Evolutionary conservation across 164 flowering plant species (phyloP).

Genomic region (Liriodendron chinense): DNA sequence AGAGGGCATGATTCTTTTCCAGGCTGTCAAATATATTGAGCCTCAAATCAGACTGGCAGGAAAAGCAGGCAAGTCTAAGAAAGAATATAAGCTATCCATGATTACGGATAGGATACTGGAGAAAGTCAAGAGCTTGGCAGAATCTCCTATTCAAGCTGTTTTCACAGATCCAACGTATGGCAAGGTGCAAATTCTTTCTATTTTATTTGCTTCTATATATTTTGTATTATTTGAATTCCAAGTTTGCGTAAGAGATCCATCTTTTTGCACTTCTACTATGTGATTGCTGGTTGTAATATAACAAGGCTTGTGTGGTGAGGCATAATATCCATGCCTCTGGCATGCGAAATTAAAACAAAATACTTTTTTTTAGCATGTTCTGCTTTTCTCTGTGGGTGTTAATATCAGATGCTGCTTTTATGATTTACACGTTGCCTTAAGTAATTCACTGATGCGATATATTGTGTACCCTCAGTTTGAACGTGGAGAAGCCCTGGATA

Average conservation of each 20-base stretch:
- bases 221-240: not conserved
- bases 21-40: conserved; percentile 89
- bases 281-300: not conserved
- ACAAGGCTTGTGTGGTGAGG: not conserved
- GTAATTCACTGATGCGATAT: conserved; percentile 2
- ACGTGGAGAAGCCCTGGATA: conserved; percentile 93
- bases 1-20: conserved; percentile 17
- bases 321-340: not conserved
- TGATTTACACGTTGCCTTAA: not conserved
- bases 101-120: conserved; percentile 59
- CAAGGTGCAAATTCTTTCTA: conserved; percentile 46
- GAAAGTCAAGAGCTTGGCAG: conserved; percentile 63
- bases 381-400: not conserved
- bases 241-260: not conserved
- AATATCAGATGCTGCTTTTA: not conserved
- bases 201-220: not conserved
- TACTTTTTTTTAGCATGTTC: not conserved
- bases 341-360: not conserved
- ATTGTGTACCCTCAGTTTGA: conserved; percentile 60
- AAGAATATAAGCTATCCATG: conserved; percentile 75
- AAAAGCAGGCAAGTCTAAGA: conserved; percentile 81
- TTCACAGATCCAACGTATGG: conserved; percentile 91
- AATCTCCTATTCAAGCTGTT: conserved; percentile 71
- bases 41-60: conserved; percentile 91
- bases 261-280: not conserved